phyloP scores from a whole-genome alignment of 2,329 filamentous ascomycete genomes.

The Aspergillus ibericus region DNA sequence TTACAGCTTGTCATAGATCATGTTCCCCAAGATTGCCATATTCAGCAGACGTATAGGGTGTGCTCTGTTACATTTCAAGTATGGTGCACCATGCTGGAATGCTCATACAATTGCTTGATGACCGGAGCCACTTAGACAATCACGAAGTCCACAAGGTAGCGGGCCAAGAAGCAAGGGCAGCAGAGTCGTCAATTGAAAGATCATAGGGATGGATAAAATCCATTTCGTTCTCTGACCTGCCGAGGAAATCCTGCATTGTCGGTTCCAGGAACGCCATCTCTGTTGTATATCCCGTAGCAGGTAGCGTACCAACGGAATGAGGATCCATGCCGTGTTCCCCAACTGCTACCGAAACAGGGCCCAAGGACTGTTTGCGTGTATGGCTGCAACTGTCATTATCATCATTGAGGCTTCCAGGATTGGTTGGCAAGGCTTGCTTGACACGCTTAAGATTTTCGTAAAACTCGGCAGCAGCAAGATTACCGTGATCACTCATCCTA shows the following conservation, averaged over 20 bases:
- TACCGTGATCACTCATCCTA: slow-evolving; percentile 30
- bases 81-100: background rate
- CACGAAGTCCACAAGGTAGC: slow-evolving; percentile 11
- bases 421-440: slow-evolving; percentile 10
- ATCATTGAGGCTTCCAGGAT: background rate
- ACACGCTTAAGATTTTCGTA: slow-evolving; percentile 26
- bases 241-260: slow-evolving; percentile 27
- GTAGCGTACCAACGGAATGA: slow-evolving; percentile 4
- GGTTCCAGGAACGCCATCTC: slow-evolving; percentile 28
- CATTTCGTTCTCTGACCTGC: slow-evolving; percentile 22
- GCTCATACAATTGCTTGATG: background rate
- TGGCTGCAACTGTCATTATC: slow-evolving; percentile 14
- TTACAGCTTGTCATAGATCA: too few relatives aligned
- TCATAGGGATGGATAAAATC: slow-evolving; percentile 11
- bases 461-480: slow-evolving; percentile 32
- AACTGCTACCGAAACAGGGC: background rate
- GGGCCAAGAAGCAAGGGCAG: slow-evolving; percentile 6
- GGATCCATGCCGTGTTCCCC: background rate
- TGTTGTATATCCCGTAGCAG: slow-evolving; percentile 18
- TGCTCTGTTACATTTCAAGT: too few relatives aligned
- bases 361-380: background rate
- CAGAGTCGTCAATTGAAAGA: slow-evolving; percentile 5
- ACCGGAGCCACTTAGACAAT: background rate
- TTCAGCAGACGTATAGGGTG: too few relatives aligned
- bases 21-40: too few relatives aligned